Conservation (phyloP, 768 basidiomycete species). For the Holtermannia corniformis region DNA sequence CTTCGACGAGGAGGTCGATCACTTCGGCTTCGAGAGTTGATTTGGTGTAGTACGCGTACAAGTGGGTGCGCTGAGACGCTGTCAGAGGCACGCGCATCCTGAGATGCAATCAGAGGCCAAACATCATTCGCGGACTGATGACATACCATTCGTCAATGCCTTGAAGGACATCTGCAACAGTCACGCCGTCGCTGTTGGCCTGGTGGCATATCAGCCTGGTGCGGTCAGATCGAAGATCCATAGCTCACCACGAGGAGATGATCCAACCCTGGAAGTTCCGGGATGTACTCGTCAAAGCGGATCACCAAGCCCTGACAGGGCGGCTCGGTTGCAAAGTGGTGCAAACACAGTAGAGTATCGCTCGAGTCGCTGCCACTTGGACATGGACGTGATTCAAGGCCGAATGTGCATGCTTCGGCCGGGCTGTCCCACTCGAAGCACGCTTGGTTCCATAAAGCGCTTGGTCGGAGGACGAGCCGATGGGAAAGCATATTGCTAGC, state of each 20-base stretch:
- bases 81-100: neutral
- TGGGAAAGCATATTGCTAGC: too few relatives aligned
- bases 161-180: neutral
- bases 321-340: neutral
- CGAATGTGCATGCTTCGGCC: too few relatives aligned
- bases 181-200: neutral
- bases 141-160: neutral
- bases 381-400: too few relatives aligned
- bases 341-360: neutral
- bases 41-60: neutral
- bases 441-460: too few relatives aligned
- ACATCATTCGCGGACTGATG: too few relatives aligned
- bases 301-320: neutral
- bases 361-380: too few relatives aligned
- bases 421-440: too few relatives aligned
- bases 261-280: neutral
- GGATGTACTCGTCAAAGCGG: neutral
- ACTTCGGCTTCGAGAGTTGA: neutral
- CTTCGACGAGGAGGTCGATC: neutral
- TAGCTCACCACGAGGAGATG: neutral
- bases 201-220: neutral
- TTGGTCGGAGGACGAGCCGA: too few relatives aligned
- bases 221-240: too few relatives aligned
- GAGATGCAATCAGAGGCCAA: neutral
- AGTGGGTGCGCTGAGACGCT: neutral